A percentile compares a stretch with the other conserved stretches of the same genome.
Evolutionary conservation across 2,329 filamentous ascomycete genomes (phyloP).

Genomic region (Aspergillus fijiensis): DNA sequence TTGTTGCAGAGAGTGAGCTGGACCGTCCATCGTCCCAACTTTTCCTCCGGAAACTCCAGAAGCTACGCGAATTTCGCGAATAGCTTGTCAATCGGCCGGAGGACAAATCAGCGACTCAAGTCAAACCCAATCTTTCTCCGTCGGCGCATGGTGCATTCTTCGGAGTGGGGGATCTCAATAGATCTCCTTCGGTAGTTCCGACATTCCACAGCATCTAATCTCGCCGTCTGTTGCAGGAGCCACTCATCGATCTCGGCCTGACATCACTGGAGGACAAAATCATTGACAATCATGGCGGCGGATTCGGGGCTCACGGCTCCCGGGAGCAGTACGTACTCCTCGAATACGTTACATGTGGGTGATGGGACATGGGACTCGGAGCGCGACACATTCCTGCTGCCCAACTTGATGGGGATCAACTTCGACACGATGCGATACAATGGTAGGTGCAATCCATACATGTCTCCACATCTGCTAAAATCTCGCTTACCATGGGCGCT

Average conservation of each 20-base stretch:
- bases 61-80: background rate
- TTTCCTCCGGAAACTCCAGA: background rate
- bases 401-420: constrained; percentile 64
- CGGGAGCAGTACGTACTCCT: constrained; percentile 62
- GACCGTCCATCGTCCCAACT: background rate
- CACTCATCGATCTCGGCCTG: constrained; percentile 1
- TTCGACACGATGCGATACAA: constrained; percentile 68
- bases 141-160: constrained; percentile 46
- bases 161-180: constrained; percentile 44
- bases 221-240: constrained; percentile 11
- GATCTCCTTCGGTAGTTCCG: constrained; percentile 43
- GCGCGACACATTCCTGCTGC: constrained; percentile 63
- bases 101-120: background rate
- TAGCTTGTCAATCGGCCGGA: background rate
- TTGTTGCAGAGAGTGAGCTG: constrained; percentile 8
- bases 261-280: constrained; percentile 5
- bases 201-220: constrained; percentile 39
- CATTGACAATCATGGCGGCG: constrained; percentile 28
- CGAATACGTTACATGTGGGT: constrained; percentile 62
- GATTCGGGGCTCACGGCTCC: constrained; percentile 52
- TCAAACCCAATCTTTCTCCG: constrained; percentile 14
- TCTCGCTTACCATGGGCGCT: constrained; percentile 15
- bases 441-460: constrained; percentile 45
- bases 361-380: constrained; percentile 66
- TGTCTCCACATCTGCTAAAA: background rate